Base-by-base conservation (phyloP, 2,329 filamentous ascomycete genomes). In the Ophiostoma ulmi region DNA sequence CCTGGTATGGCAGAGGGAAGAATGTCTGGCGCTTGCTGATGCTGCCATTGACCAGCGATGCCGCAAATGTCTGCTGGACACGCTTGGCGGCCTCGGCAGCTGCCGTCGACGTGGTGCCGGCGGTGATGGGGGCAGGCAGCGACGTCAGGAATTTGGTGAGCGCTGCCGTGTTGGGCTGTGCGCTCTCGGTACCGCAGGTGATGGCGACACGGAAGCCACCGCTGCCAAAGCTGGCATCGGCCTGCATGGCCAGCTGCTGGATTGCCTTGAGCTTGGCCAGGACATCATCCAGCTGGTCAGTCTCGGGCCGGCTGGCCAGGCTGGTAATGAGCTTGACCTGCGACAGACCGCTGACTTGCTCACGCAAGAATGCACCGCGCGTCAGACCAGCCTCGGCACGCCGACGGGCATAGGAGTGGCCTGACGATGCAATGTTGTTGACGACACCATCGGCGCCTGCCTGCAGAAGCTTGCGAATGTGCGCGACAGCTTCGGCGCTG, bases 1-100 rank as follows among this genome's bases (percentile, higher is more conserved):
- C 95, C 80, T 99, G 95, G 80, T 97, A 99, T 0, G 95, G 95
- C 22, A 99, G 85, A 35, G 94, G 91, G 80, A 97, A 98, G 81
- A 98, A 96, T 0, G 93, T 90, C 78, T 93, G 95, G 10, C 20
- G 55, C 55, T 41, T 39, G 36, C 5, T 17, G 36, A 4, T 17
- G 58, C 31, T 55, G 36, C 7, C 13, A 67, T 61, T 17, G 10
- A 48, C 22, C 14, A 55, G 66, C 48, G 67, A 68, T 14, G 67
- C 44, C 13, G 48, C 31, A 48, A 70, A 70, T 13, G 68, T 41
- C 26, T 65, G 71, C 67, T 69, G 71, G 65, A 70, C 68, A 10
- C 70, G 72, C 65, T 68, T 31, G 3, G 70, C 64, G 1, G 70
- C 52, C n/a, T 55, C 69, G 14, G 58, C 36, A 1, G 67, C 35